Base-by-base conservation (phyloP, 2,329 filamentous ascomycete species). In the Dothiorella sarmentorum region DNA sequence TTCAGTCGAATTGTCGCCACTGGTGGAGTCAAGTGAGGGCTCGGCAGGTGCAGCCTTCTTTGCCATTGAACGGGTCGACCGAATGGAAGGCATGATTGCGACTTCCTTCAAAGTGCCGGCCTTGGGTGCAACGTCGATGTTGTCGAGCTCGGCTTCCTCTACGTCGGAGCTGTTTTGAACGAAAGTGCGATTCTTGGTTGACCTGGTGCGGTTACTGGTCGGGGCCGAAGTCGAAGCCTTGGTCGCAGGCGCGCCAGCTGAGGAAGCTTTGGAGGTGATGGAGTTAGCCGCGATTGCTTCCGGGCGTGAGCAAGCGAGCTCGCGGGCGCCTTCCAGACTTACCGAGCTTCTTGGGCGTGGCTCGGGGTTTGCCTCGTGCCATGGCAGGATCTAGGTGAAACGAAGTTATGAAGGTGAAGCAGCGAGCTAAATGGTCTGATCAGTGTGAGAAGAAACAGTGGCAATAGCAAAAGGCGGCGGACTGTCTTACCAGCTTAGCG, bases 1-100 rank as follows among this genome's bases (percentile, higher is more conserved):
- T 17, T 78, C 81, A 35, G 76, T 75, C 10, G 75, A 80, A 5
- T 67, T 67, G 10, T 73, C 71, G 26, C 38, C 22, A n/a, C 59
- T 61, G n/a, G 20, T 43, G 13, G 31, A 61, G 24, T 35, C 44
- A 13, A 43, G 18, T 6, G 59, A 53, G 5, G 55, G 53, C 20
- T 31, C 56, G 22, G 60, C 49, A 10, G 62, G 33, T 7, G 61
- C 35, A 26, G 63, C 56, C 51, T 65, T 64, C 35, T 61, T 61
- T n/a, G 33, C 49, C 56, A 35, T 29, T 31, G 40, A 31, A n/a
- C 43, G 31, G 11, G 29, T 27, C 10, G 38, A n/a, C 26, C 35
- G 35, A 37, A 33, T 9, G 10, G 56, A 56, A 33, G 56, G 63
- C 65, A 66, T 69, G 26, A 74, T 71, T 1, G 66, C 62, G 31